phyloP scores from a whole-genome alignment of 768 basidiomycete species.

The Dioszegia aurantiaca region DNA sequence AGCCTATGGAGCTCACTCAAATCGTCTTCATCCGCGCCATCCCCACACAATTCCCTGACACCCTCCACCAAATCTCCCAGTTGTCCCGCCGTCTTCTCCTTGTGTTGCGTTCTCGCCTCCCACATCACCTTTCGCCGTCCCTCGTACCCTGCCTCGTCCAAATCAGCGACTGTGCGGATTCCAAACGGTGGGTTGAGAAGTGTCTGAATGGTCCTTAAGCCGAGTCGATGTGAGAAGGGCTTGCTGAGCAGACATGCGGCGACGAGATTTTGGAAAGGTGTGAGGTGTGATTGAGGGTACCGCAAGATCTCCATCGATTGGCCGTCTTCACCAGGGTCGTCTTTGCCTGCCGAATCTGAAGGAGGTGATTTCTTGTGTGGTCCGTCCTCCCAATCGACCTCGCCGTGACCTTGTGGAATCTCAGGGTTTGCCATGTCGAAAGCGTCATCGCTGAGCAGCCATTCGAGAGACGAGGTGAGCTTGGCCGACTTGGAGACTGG shows the following conservation, averaged over 20 bases:
- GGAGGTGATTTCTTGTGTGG: slow-evolving; percentile 16
- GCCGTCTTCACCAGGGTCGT: not conserved
- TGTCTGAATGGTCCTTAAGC: slow-evolving; percentile 38
- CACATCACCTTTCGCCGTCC: slow-evolving; percentile 29
- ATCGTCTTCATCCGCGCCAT: slow-evolving; percentile 22
- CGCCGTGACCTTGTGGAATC: slow-evolving; percentile 27
- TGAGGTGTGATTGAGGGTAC: slow-evolving; percentile 39
- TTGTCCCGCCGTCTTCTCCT: slow-evolving; percentile 38
- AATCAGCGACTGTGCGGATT: slow-evolving; percentile 22
- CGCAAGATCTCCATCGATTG: slow-evolving; percentile 17
- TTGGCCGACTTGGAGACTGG: not conserved
- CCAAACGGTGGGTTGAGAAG: slow-evolving; percentile 37
- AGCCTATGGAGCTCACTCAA: slow-evolving; percentile 19
- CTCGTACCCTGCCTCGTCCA: slow-evolving; percentile 33
- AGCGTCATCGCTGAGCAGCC: slow-evolving; percentile 35
- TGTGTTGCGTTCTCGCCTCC: slow-evolving; percentile 40
- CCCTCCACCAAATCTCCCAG: slow-evolving; percentile 34
- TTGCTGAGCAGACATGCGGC: slow-evolving; percentile 36
- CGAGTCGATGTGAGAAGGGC: slow-evolving; percentile 40
- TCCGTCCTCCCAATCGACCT: slow-evolving; percentile 24
- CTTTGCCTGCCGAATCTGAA: slow-evolving; percentile 17
- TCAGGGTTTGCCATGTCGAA: slow-evolving; percentile 35
- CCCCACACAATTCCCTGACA: slow-evolving; percentile 28
- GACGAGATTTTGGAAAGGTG: slow-evolving; percentile 40
- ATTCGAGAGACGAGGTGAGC: slow-evolving; percentile 19